Conservation (phyloP, 148 eudicot genomes). For the Spergularia marina region DNA sequence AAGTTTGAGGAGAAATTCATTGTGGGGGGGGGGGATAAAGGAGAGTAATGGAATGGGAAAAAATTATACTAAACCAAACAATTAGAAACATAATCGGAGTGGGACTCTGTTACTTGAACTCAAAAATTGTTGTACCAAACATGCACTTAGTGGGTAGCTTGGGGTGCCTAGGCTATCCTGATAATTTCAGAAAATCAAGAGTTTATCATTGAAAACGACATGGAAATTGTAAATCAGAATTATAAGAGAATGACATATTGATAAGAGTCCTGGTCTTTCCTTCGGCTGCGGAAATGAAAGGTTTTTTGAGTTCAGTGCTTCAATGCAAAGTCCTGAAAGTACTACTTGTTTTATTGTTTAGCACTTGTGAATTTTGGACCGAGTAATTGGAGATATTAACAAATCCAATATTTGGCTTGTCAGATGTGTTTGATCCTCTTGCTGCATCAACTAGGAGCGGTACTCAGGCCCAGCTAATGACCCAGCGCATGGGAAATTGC, state of each 20-base stretch:
- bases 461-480: constrained; percentile 12
- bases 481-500: background rate
- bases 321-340: background rate
- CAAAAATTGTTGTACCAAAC: too few relatives aligned
- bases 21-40: too few relatives aligned
- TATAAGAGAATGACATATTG: background rate
- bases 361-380: background rate
- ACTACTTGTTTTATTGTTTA: background rate
- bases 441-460: constrained; percentile 13
- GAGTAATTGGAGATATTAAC: background rate
- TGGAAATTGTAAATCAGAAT: background rate
- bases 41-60: too few relatives aligned
- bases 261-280: too few relatives aligned
- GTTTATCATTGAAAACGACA: background rate
- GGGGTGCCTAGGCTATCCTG: too few relatives aligned
- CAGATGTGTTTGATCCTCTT: constrained; percentile 20
- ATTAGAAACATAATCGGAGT: too few relatives aligned
- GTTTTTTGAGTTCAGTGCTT: background rate
- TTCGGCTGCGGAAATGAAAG: too few relatives aligned
- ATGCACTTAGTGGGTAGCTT: background rate
- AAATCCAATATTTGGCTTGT: background rate
- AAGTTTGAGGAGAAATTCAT: too few relatives aligned
- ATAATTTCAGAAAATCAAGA: background rate
- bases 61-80: too few relatives aligned
- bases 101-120: too few relatives aligned